Base-by-base conservation (phyloP, 1,284 basidiomycete species). In the Ganoderma resinaceum region DNA sequence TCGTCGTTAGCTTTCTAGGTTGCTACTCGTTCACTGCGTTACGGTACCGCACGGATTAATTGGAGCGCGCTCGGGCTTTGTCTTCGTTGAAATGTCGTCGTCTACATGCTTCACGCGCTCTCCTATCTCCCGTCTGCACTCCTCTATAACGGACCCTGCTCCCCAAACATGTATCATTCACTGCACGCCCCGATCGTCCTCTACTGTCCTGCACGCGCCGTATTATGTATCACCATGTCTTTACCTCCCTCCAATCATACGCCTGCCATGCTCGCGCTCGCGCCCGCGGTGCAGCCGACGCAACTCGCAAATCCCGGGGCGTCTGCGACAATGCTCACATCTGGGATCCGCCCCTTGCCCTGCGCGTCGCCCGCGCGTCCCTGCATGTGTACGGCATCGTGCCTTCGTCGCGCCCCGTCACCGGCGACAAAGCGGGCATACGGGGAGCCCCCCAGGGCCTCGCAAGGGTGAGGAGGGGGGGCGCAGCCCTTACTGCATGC, bases 1-100 rank as follows among this genome's bases (percentile, higher is more conserved):
- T 62, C 38, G 16, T 14, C 31, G 61, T 18, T 49, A 33, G 61
- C 61, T 49, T 62, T 42, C 61, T 33, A 49, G 61, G 29, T 49
- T 11, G 29, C 38, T 43, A 23, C 40, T 61, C 29, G 40, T 33
- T 58, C 46, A 58, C 7, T 20, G 40, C 18, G 62, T 7, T 64
- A 64, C 40, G 20, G 26, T 63, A 63, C 23, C 40, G 62, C 62
- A 46, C 31, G 53, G 63, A 64, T 53, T 64, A 64, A 64, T 64
- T 38, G 63, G 23, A 49, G 11, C 20, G 53, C 38, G 33, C 62
- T 38, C 52, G 7, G 16, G 29, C 18, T 55, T 55, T 55, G 26
- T 52, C 12, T 52, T 29, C 12, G 23, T 26, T 29, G 49, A 52
- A 29, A 52, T 29, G 26, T 64, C 29, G 18, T 52, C 37, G 37